These are phyloP conservation scores for Aspergillus coremiiformis DNA, from an alignment of 495 filamentous ascomycete genomes.

Conservation along the genomic window DNA sequence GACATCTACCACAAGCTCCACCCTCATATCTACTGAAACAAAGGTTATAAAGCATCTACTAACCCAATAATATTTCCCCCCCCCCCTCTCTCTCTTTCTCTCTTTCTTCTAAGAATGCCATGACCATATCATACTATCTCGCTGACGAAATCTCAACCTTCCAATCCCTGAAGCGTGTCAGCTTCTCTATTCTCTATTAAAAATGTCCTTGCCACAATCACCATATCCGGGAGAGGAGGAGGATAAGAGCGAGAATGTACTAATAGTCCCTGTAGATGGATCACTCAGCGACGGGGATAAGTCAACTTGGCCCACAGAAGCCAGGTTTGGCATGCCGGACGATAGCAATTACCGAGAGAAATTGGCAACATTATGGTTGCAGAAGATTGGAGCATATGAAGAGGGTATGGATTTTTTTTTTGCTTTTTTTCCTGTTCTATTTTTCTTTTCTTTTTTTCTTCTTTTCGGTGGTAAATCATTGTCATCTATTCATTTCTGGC, in stretches of 20 bases:
- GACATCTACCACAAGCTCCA: background rate
- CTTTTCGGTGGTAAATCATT: no score
- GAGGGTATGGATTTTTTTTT: slow-evolving; percentile 23
- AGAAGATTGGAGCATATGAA: slow-evolving; percentile 24
- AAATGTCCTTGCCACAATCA: background rate
- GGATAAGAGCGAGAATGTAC: slow-evolving; percentile 6
- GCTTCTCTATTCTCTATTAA: background rate
- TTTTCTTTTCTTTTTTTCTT: background rate
- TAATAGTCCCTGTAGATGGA: slow-evolving; percentile 24
- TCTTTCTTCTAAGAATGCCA: background rate
- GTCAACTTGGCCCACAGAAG: slow-evolving; percentile 26
- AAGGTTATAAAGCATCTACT: background rate
- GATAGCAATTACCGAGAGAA: slow-evolving; percentile 22
- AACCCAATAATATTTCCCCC: no score
- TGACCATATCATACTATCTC: background rate
- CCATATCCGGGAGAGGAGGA: background rate
- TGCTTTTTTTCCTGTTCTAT: slow-evolving; percentile 1
- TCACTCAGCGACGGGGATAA: slow-evolving; percentile 29
- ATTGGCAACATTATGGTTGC: slow-evolving; percentile 35
- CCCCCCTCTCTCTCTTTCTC: background rate
- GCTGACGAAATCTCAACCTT: background rate
- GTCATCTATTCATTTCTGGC: no score
- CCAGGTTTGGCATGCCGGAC: slow-evolving; percentile 13
- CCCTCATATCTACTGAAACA: background rate
- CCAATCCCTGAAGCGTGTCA: background rate